Evolutionary conservation across 2,329 filamentous ascomycete species (phyloP).

Genomic region (Shiraia sp.): DNA sequence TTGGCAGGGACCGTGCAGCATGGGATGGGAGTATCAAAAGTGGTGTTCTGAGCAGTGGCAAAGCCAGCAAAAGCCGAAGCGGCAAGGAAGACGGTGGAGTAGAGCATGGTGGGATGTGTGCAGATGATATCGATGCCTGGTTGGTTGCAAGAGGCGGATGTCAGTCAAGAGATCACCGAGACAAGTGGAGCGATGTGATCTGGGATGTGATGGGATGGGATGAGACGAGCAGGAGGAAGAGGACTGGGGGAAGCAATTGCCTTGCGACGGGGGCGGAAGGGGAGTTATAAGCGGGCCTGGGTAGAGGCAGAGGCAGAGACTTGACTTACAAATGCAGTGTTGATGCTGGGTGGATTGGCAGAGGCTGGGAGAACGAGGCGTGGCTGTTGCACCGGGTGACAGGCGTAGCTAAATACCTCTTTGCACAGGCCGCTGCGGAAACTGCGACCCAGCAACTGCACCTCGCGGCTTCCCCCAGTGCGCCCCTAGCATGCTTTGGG

Average conservation of each 20-base stretch:
- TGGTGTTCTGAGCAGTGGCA: constrained; percentile 51
- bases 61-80: constrained; percentile 52
- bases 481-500: not conserved
- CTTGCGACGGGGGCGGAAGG: constrained; percentile 5
- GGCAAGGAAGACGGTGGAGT: constrained; percentile 52
- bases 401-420: constrained; percentile 12
- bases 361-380: constrained; percentile 2
- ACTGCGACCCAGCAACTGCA: constrained; percentile 15
- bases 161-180: constrained; percentile 18
- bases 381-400: constrained; percentile 18
- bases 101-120: constrained; percentile 49
- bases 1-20: constrained; percentile 50
- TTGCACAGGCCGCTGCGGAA: constrained; percentile 15
- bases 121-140: constrained; percentile 45
- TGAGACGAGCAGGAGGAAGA: not conserved
- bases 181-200: constrained; percentile 3
- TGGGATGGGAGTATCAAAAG: constrained; percentile 36
- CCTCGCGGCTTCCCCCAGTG: too few relatives aligned
- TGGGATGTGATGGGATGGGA: constrained; percentile 13
- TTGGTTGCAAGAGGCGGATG: constrained; percentile 17
- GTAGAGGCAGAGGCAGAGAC: not conserved
- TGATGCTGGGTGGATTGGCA: not conserved
- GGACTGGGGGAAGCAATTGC: constrained; percentile 2
- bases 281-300: constrained; percentile 17
- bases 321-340: constrained; percentile 7